These are phyloP conservation scores for Leucocoprinus sp. DNA, from an alignment of 768 basidiomycete species.

Conservation along the genomic window DNA sequence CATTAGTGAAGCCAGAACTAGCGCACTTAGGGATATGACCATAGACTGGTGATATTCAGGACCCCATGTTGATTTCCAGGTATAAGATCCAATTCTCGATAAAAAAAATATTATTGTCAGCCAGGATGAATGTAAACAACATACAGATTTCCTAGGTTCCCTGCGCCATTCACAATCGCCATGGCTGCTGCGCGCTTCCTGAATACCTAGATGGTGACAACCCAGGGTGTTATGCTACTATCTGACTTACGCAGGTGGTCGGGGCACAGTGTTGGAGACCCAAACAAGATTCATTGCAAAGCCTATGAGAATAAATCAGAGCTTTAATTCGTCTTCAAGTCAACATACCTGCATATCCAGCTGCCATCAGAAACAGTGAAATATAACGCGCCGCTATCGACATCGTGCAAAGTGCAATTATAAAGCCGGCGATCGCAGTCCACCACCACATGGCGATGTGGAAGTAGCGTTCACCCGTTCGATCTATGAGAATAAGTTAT, in stretches of 20 bases:
- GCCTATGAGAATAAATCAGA: conserved; percentile 17
- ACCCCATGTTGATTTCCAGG: conserved; percentile 58
- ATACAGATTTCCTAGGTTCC: conserved; percentile 52
- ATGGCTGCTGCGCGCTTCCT: conserved; percentile 51
- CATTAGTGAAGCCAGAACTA: conserved; percentile 19
- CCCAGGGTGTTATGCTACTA: no score
- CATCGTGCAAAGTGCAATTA: conserved; percentile 50
- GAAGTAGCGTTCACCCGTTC: conserved; percentile 58
- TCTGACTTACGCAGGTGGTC: conserved; percentile 50
- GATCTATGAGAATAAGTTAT: no score
- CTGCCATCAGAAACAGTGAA: conserved; percentile 56
- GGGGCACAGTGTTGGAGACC: conserved; percentile 52
- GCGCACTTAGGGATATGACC: conserved; percentile 28
- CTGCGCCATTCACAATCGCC: conserved; percentile 51
- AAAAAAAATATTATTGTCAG: background rate
- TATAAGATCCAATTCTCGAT: conserved; percentile 39
- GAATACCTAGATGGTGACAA: no score
- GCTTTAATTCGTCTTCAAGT: background rate
- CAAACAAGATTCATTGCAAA: conserved; percentile 47
- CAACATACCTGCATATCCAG: conserved; percentile 29
- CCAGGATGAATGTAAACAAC: conserved; percentile 15
- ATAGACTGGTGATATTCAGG: conserved; percentile 58
- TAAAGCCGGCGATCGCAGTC: conserved; percentile 51
- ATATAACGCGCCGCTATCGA: conserved; percentile 48
- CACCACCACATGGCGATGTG: conserved; percentile 52